Evolutionary conservation across 1,284 basidiomycete genomes (phyloP).

Genomic region (Moesziomyces sp.): DNA sequence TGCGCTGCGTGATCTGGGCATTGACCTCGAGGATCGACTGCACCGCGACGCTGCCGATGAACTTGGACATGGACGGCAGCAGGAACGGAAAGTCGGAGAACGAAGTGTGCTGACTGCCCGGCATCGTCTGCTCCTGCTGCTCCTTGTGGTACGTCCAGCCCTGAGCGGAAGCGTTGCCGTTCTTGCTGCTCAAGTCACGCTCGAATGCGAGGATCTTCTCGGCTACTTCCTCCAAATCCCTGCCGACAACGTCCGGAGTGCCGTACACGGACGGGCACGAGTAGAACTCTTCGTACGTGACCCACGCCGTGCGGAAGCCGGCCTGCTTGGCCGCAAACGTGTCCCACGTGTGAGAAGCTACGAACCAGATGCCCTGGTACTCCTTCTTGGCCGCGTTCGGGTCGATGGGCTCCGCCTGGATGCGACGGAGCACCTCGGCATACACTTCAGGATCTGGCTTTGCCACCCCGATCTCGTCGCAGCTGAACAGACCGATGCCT

Average conservation of each 20-base stretch:
- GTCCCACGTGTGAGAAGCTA: constrained; percentile 60
- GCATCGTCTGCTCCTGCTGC: constrained; percentile 15
- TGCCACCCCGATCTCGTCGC: constrained; percentile 57
- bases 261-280: constrained; percentile 46
- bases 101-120: constrained; percentile 50
- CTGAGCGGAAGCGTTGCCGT: not conserved
- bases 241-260: constrained; percentile 51
- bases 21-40: constrained; percentile 32
- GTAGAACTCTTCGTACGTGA: constrained; percentile 59
- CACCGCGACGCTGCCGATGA: constrained; percentile 29
- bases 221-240: constrained; percentile 48
- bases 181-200: constrained; percentile 16
- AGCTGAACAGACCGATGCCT: constrained; percentile 54
- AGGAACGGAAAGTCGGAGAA: constrained; percentile 60
- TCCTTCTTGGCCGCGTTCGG: constrained; percentile 27
- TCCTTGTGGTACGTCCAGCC: constrained; percentile 36
- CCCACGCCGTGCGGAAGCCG: constrained; percentile 60
- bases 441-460: constrained; percentile 60
- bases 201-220: constrained; percentile 53
- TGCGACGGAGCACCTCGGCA: constrained; percentile 39
- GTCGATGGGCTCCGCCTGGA: constrained; percentile 28
- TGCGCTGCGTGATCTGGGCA: constrained; percentile 19
- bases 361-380: constrained; percentile 54
- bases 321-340: constrained; percentile 34
- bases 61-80: constrained; percentile 45